Evolutionary conservation across 371 early-diverging fungal species (phyloP), one percentile per base, ranked within the genome.

Genomic region (Mortierella sp.): DNA sequence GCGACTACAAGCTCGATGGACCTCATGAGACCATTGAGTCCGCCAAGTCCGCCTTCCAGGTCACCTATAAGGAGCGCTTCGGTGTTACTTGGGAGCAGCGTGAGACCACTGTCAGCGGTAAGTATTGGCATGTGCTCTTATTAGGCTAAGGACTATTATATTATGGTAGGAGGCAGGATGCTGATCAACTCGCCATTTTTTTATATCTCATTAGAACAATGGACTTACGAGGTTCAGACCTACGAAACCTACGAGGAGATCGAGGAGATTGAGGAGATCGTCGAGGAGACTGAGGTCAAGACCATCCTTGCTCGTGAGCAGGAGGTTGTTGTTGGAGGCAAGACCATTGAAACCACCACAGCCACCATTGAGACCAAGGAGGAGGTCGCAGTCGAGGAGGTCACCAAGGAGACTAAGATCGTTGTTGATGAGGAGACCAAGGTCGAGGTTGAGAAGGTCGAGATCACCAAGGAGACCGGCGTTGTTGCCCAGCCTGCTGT

Each of bases 1-100:
- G 25, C 6, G 64, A 64, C n/a, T 64, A 64, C 64, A 64, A 55
- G 56, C 14, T 64, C 26, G 64, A 64, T 53, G 64, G 64, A 25
- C 64, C 62, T 29, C 64, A 75, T 29, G 56, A 75, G 48, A 75
- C 55, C 44, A 46, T 59, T 14, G 71, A 75, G 60, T 11, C n/a
- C 15, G 70, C 71, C 51, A 70, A 59, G 5, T 29, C 45, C 61
- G 71, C 66, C 16, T 64, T 55, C 64, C 53, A 53, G 55, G 14
- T 46, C 25, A 56, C 46, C 16, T 53, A 44, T 45, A n/a, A 21
- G 7, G 62, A 62, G 52, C 12, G 51, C 19, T 62, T 62, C 52
- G 52, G 52, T 0, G 51, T 62, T 7, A 25, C 53, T 23, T 64
- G 64, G 64, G n/a, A 19, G 15, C 21, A 25, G 16, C 64, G 64